These are phyloP conservation scores for Pyrenophora tritici-repentis DNA, from an alignment of 2,329 filamentous ascomycete genomes.

Conservation along the genomic window DNA sequence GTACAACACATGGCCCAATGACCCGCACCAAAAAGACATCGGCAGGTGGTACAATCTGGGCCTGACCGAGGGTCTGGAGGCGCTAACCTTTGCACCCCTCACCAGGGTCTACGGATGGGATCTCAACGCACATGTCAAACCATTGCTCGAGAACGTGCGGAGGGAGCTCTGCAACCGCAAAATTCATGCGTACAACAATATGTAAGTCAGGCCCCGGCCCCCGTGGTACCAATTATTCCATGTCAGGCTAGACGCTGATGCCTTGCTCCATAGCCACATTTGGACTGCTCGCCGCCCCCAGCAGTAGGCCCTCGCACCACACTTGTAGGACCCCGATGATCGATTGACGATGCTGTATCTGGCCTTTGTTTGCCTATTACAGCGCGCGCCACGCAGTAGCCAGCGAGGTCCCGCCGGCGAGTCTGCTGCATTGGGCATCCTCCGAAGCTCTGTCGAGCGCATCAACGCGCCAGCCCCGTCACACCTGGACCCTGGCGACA, in stretches of 20 bases:
- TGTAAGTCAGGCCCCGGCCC: conserved; percentile 62
- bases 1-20: conserved; percentile 72
- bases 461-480: conserved; percentile 7
- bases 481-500: conserved; percentile 6
- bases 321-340: conserved; percentile 21
- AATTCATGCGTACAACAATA: conserved; percentile 73
- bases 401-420: conserved; percentile 8
- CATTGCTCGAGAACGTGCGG: conserved; percentile 66
- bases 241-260: conserved; percentile 34
- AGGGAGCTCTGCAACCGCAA: conserved; percentile 70
- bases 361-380: conserved; percentile 17
- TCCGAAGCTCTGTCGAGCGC: conserved; percentile 4
- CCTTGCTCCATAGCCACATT: conserved; percentile 50
- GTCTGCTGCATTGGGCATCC: conserved; percentile 4
- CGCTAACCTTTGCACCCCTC: conserved; percentile 74
- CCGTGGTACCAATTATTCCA: conserved; percentile 33
- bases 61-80: conserved; percentile 73
- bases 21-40: conserved; percentile 68
- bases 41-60: conserved; percentile 85
- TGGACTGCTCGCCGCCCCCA: conserved; percentile 54
- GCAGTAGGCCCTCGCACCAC: conserved; percentile 35
- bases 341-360: conserved; percentile 16
- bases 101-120: conserved; percentile 67
- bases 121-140: conserved; percentile 62
- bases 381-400: conserved; percentile 11